Evolutionary conservation across 108 stramenopile genomes (phyloP), one percentile per base, ranked within the genome.

Genomic region (Cyclotella cryptica): DNA sequence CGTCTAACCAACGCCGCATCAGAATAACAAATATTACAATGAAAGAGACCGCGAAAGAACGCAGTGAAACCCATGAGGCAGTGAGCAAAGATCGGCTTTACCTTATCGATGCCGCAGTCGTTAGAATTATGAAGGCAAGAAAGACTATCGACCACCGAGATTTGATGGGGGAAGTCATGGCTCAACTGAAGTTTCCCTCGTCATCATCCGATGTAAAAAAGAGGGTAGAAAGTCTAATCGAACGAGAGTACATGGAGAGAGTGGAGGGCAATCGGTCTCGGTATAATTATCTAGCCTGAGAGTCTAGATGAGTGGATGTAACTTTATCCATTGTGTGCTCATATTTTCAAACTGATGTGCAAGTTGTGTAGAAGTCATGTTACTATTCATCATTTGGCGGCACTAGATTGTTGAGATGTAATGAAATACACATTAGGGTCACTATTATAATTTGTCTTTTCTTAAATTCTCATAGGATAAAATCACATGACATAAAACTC

Each of bases 71-170:
- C 0, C 91, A 96, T 54, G 96, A 98, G 75, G 87, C 91, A 10
- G 98, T 99, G 5, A 88, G 83, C 58, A 87, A 93, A 26, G 98
- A 99, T 69, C 90, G 99, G 3, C 83, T 96, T 81, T 98, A 97
- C 74, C 86, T 97, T 59, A 95, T 98, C 66, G 99, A 99, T 75
- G 99, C 99, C 7, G 93, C 94, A 10, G 83, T 98, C 49, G 98
- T 99, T 17, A 88, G 99, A 35, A 97, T 98, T 59, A 98, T 99
- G 98, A 99, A 99, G 92, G 93, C 97, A 0, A 93, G 99, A 10
- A 98, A 98, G 87, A 96, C 93, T 13, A 88, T 98, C 46, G 71
- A 88, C 27, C 98, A 99, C 70, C 84, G 88, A 18, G 83, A 81
- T 40, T 83, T 99, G 66, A 88, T 98, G 67, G 92, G 90, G 9